Evolutionary conservation across 2,329 filamentous ascomycete genomes (phyloP), one percentile per base, ranked within the genome.

Genomic region (Sphaerulina musiva): DNA sequence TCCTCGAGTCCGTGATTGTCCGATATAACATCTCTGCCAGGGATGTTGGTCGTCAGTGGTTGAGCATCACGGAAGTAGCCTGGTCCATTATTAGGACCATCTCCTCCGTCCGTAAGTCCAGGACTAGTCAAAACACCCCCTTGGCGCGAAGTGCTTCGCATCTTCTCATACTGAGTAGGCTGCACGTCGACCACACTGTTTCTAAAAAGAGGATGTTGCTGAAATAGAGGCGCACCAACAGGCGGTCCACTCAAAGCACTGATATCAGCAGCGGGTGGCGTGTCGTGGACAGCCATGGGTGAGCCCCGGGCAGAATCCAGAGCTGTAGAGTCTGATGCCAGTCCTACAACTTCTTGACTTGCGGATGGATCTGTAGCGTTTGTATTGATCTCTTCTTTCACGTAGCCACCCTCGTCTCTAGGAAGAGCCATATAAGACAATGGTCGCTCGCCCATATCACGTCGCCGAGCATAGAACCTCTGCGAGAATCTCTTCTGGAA

Each of bases 381-480:
- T 6, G 58, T 62, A 8, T 53, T 49, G 11, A 62, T 59, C 20
- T 50, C 38, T 42, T 64, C 61, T 14, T 54, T 55, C 10, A 58
- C 40, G 23, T 44, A 60, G 7, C 56, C 44, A 6, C 59, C 65
- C 26, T 48, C 40, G 47, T 66, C 63, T 29, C 59, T 48, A 34
- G 58, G 54, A 23, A 64, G 54, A n/a, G 59, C 59, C 53, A 62
- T 53, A 45, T 65, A 69, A 3, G 66, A 66, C 53, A 68, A 56
- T 2, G 64, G 59, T 8, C 68, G 64, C 20, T 64, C 62, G 2
- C 50, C 14, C 31, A 45, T 51, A 5, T 23, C 50, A 2, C 53
- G 45, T 31, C 56, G 53, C 14, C 55, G 51, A 26, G 48, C 42
- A 48, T 63, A 61, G 7, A 54, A 40, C 10, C 61, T 58, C 23